Evolutionary conservation across 1,139 yeast genomes (phyloP), one percentile per base, ranked within the genome.

Genomic region (Debaryomyces sp.): DNA sequence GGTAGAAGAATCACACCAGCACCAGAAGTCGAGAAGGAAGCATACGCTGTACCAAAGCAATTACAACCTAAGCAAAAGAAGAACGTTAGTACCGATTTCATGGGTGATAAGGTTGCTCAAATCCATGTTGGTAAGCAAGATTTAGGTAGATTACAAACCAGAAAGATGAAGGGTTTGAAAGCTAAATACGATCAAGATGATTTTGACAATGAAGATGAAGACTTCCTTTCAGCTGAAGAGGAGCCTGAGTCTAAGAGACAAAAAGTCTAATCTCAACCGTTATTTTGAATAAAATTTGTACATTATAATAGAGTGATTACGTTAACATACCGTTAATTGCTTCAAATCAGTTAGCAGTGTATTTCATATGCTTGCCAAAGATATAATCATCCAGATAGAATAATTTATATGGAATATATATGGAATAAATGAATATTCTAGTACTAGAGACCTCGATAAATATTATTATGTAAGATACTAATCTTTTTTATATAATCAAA

Each of bases 91-190:
- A 83, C 87, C 41, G 98, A 95, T 66, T 63, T 77, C 53, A 82
- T 94, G 88, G 99, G 99, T 74, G 99, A 94, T 71, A 91, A 94
- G 83, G 82, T 94, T 55, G 99, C 97, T 57, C 89, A 94, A 73
- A 84, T 94, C 61, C 99, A 94, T 67, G 87, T 94, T 70, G 98
- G 97, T 71, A 87, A 87, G 69, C 99, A 94, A 77, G 98, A 94
- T 67, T 78, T 95, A 67, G 78, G 82, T 64, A 87, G 86, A 68
- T 73, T 94, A 66, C 99, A 94, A 73, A 92, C 99, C 10, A 85
- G 99, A 75, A 94, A 94, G 83, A 89, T 94, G 97, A 95, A 95
- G 80, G 99, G 99, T 66, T 80, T 94, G 64, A 95, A 95, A 75
- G 78, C 90, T 50, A 85, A 80, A 67, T 91, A 77, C 59, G 97